Base-by-base conservation (phyloP, 495 filamentous ascomycete species). In the Trichoderma virens region DNA sequence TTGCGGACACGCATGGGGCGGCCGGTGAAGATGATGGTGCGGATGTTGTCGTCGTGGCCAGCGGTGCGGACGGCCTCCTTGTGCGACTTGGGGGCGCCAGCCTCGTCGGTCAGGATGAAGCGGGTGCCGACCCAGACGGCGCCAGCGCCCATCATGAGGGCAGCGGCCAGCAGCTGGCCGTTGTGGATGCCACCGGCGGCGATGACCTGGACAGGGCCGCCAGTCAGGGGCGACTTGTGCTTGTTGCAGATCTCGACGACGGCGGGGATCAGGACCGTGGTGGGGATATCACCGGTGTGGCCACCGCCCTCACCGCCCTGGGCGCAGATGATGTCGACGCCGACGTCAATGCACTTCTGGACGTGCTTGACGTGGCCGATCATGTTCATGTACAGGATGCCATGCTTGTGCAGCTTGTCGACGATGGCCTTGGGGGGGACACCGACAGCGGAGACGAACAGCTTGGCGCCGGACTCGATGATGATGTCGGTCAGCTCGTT, bases 281-380 rank as follows among this genome's bases (percentile, higher is more conserved):
- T 96, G 14, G 92, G 92, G 32, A 95, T 90, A 75, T 93, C 88
- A 68, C 92, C 92, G 31, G 92, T 96, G 80, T 96, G 92, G 61
- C 92, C 91, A 73, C 91, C 92, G 63, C 92, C 92, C 74, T 96
- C 92, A 66, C 92, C 91, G 73, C 92, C 92, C 75, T 96, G 92
- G 31, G 92, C 92, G 77, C 92, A 96, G 76, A 96, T 96, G 67
- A 96, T 88, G 74, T 96, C 92, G 66, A 83, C 88, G 69, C 94
- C 94, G 60, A 91, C 83, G 23, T 91, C 93, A 64, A 98, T 82
- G 73, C 89, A 89, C 83, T 97, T 98, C 73, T 88, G 82, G 60
- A 97, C 93, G 80, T 98, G 94, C 85, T 98, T 98, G 67, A 95
- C 95, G 84, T 98, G 94, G 64, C 93, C 94, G 74, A 98, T 95